Evolutionary conservation across 345 rosid species (phyloP).

Genomic region (Eucalyptus regnans): DNA sequence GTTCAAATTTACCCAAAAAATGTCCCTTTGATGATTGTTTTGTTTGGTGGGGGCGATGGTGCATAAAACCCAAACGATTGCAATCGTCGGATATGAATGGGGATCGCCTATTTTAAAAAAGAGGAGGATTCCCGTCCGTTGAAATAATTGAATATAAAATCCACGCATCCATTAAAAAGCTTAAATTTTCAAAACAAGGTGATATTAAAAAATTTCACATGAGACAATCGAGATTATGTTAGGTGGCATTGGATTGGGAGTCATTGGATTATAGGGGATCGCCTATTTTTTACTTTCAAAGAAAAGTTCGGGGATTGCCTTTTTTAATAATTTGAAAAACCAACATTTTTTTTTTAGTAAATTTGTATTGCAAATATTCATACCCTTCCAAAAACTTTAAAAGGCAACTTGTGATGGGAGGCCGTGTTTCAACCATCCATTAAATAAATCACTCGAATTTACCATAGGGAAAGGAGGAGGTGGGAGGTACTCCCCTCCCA

Average conservation of each 20-base stretch:
- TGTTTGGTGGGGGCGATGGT: background rate
- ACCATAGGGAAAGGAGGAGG: fast-evolving
- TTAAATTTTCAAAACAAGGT: fast-evolving
- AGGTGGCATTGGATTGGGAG: fast-evolving
- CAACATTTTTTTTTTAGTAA: background rate
- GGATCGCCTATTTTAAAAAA: background rate
- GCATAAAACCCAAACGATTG: too few species aligned
- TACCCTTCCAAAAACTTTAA: background rate
- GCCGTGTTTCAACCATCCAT: background rate
- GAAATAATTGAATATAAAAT: too few species aligned
- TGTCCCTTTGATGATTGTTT: background rate
- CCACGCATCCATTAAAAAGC: fast-evolving
- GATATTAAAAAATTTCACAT: too few species aligned
- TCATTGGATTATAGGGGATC: background rate
- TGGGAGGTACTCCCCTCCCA: too few species aligned
- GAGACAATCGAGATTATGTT: background rate
- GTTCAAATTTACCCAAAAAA: background rate
- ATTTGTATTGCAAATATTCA: background rate
- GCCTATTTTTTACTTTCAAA: background rate
- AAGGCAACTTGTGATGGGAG: background rate
- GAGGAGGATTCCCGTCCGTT: background rate
- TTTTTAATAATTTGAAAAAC: background rate
- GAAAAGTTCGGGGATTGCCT: background rate
- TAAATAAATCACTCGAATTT: too few species aligned
- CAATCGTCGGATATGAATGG: background rate